Evolutionary conservation across 2,329 filamentous ascomycete genomes (phyloP).

Genomic region (Penicillium sp.): DNA sequence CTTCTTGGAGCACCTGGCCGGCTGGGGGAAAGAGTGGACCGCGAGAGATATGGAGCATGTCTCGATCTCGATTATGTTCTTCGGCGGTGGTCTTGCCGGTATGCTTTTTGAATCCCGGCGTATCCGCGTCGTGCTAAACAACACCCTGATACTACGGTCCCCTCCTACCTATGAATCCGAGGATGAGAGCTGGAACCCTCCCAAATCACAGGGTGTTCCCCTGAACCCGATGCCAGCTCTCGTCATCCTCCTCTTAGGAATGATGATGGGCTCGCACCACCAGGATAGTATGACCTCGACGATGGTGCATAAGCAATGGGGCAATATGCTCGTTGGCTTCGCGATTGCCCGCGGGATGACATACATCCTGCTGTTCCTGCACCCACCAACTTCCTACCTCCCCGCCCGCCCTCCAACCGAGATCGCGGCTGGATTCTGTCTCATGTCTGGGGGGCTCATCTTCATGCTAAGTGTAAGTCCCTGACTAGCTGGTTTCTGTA

Average conservation of each 20-base stretch:
- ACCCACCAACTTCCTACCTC: conserved; percentile 77
- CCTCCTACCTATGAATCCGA: conserved; percentile 34
- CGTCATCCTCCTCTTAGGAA: conserved; percentile 82
- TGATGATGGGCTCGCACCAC: conserved; percentile 95
- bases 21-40: conserved; percentile 72
- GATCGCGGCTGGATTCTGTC: conserved; percentile 82
- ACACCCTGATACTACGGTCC: conserved; percentile 50
- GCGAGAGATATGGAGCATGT: conserved; percentile 86
- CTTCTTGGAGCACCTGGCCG: conserved; percentile 85
- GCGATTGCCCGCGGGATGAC: conserved; percentile 78
- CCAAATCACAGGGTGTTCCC: conserved; percentile 72
- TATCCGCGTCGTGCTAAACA: conserved; percentile 65
- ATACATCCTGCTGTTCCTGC: conserved; percentile 79
- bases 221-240: conserved; percentile 88
- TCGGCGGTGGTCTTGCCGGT: conserved; percentile 84
- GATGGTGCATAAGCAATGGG: conserved; percentile 96
- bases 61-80: conserved; percentile 91
- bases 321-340: conserved; percentile 79
- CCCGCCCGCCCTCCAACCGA: conserved; percentile 89
- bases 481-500: neutral
- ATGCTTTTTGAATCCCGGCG: conserved; percentile 81
- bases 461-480: conserved; percentile 88
- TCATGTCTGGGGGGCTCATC: conserved; percentile 84
- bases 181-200: conserved; percentile 58
- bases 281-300: conserved; percentile 81